Evolutionary conservation across 2,329 filamentous ascomycete species (phyloP).

Genomic region (Ceratocystis eucalypticola): DNA sequence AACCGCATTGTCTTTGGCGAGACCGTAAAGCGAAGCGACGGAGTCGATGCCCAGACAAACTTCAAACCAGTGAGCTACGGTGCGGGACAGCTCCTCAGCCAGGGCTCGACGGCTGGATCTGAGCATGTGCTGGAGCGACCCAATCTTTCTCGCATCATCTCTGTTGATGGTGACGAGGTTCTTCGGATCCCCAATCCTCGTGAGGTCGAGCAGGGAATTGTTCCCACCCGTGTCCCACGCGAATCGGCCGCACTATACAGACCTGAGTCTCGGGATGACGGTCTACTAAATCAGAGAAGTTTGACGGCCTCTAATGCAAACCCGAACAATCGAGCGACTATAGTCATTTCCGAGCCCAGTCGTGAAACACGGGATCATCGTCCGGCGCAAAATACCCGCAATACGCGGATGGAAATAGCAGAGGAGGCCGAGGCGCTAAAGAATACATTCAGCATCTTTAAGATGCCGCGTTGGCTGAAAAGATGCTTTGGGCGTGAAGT

Average conservation of each 20-base stretch:
- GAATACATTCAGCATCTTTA: constrained; percentile 21
- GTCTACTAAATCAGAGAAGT: not conserved
- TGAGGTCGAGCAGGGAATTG: constrained; percentile 72
- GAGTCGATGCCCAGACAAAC: constrained; percentile 26
- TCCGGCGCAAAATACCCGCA: not conserved
- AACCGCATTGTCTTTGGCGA: constrained; percentile 52
- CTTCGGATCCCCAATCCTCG: constrained; percentile 83
- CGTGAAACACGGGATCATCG: constrained; percentile 18
- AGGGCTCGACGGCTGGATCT: constrained; percentile 30
- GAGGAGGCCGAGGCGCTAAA: constrained; percentile 28
- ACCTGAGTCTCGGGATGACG: constrained; percentile 16
- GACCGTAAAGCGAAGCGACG: constrained; percentile 47
- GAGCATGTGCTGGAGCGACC: constrained; percentile 12
- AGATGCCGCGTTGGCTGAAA: constrained; percentile 17
- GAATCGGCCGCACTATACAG: constrained; percentile 3
- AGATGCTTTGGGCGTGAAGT: constrained; percentile 7
- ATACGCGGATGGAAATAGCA: constrained; percentile 25
- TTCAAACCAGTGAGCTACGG: constrained; percentile 15
- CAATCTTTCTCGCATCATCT: constrained; percentile 31
- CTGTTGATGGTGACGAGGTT: constrained; percentile 58
- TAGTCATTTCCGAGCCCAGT: constrained; percentile 51
- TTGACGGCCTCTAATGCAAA: not conserved
- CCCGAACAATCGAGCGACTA: constrained; percentile 13
- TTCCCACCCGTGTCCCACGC: constrained; percentile 43
- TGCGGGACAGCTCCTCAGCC: constrained; percentile 23